Evolutionary conservation across 1,284 basidiomycete genomes (phyloP), one percentile per base, ranked within the genome.

Genomic region (Malassezia slooffiae): DNA sequence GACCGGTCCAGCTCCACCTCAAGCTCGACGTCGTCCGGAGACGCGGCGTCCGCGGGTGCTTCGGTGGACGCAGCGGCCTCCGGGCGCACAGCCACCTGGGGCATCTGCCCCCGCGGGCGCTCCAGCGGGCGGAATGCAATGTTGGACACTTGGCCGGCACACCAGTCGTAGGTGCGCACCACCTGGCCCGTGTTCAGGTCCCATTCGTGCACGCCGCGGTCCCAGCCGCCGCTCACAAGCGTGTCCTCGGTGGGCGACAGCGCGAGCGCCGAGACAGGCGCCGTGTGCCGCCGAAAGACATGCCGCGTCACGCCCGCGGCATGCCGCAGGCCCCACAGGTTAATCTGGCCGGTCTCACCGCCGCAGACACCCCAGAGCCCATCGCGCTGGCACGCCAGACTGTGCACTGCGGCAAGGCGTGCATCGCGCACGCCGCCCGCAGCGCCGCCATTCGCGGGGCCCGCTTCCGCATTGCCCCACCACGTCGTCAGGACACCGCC

Each of bases 171-270:
- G 29, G 76, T 79, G 33, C 89, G 79, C 5, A 82, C 77, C 24
- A 75, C 74, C 55, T 85, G 78, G 1, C 93, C 93, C 0, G 83
- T 91, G 62, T 97, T 85, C 36, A 97, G 76, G 72, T 97, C 91
- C 91, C 93, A 97, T 79, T 93, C 85, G 86, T 95, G 65, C 28
- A 89, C 82, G 50, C 84, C 80, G 3, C 86, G 83, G 67, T 97
- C 93, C 90, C 90, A 96, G 2, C 88, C 83, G 4, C 87, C 90
- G 61, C 85, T 90, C 55, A 90, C 80, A 52, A 90, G 79, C 0
- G 81, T 78, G 56, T 81, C 83, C 65, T 96, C 86, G 39, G 83
- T 80, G 46, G 82, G 77, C 45, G 81, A 76, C 45, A 97, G 72
- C 1, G 81, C 77, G 35, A 97, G 73, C 12, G 81, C 80, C n/a